These are phyloP conservation scores for Penicillium arizonense DNA, from an alignment of 495 filamentous ascomycete species.

Conservation along the genomic window DNA sequence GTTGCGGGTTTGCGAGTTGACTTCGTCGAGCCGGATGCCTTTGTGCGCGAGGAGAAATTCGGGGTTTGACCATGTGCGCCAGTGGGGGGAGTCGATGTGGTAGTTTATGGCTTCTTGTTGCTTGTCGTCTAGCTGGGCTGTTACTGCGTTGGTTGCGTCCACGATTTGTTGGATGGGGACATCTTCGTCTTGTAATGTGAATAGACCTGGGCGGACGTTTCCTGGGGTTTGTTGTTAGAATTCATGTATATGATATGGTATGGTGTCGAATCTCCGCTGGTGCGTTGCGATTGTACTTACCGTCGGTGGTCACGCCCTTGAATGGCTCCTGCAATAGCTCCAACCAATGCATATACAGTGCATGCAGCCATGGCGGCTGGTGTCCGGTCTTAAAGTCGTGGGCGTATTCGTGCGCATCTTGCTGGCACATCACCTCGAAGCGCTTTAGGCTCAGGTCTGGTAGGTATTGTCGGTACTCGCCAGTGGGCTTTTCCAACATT, in stretches of 20 bases:
- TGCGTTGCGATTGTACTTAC: constrained; percentile 31
- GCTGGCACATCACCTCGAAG: constrained; percentile 61
- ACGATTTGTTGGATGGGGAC: constrained; percentile 57
- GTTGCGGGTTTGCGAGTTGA: constrained; percentile 37
- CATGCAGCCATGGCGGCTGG: constrained; percentile 66
- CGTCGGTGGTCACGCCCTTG: constrained; percentile 68
- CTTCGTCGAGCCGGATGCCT: constrained; percentile 65
- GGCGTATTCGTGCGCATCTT: constrained; percentile 64
- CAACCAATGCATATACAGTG: constrained; percentile 63
- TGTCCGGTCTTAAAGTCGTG: constrained; percentile 56
- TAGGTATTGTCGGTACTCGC: constrained; percentile 56
- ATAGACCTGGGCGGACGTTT: constrained; percentile 53
- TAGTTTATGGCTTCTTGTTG: constrained; percentile 50
- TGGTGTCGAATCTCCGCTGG: background rate
- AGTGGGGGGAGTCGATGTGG: constrained; percentile 68
- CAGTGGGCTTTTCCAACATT: constrained; percentile 27
- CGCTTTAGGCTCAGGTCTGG: constrained; percentile 59
- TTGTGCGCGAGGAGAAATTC: constrained; percentile 63
- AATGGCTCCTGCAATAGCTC: constrained; percentile 66
- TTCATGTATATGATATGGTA: constrained; percentile 5
- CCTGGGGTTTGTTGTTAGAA: constrained; percentile 32
- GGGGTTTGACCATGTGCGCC: constrained; percentile 75
- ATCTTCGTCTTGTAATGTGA: constrained; percentile 59
- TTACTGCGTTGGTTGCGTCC: constrained; percentile 40
- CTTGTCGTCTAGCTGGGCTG: constrained; percentile 40